Evolutionary conservation across 78 protist species (phyloP).

Genomic region (Bigelowiella natans): DNA sequence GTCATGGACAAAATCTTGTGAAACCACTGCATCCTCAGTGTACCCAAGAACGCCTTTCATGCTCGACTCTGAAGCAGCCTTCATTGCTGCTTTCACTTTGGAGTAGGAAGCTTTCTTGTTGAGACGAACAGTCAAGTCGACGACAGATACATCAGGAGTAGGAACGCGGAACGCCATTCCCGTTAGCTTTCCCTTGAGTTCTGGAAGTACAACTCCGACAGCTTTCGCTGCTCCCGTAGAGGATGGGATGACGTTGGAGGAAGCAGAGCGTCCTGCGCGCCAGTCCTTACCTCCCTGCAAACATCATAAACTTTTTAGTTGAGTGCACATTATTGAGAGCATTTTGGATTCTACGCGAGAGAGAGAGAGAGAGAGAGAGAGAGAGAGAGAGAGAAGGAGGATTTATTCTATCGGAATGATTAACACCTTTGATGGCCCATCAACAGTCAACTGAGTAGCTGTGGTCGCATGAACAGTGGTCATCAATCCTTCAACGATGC

Average conservation of each 20-base stretch:
- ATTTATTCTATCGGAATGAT: no score
- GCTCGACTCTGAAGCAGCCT: conserved; percentile 75
- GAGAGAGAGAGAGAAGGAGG: no score
- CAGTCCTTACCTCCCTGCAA: conserved; percentile 57
- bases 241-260: conserved; percentile 94
- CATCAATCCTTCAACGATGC: conserved; percentile 92
- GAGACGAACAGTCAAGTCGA: conserved; percentile 54
- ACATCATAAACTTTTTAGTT: not conserved
- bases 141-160: conserved; percentile 91
- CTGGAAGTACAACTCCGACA: conserved; percentile 86
- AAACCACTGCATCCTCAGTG: conserved; percentile 93
- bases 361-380: not conserved
- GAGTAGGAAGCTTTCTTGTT: conserved; percentile 65
- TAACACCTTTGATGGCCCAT: conserved; percentile 71
- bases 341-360: conserved; percentile 39
- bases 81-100: conserved; percentile 3
- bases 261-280: conserved; percentile 93
- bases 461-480: conserved; percentile 98
- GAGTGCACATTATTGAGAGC: not conserved
- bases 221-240: conserved; percentile 99
- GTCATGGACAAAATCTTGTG: conserved; percentile 83
- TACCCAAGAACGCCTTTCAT: conserved; percentile 89
- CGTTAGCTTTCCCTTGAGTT: conserved; percentile 89
- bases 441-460: conserved; percentile 96
- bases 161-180: conserved; percentile 99